phyloP scores from a whole-genome alignment of 805 yeast species.

The Myxozyma monticola region DNA sequence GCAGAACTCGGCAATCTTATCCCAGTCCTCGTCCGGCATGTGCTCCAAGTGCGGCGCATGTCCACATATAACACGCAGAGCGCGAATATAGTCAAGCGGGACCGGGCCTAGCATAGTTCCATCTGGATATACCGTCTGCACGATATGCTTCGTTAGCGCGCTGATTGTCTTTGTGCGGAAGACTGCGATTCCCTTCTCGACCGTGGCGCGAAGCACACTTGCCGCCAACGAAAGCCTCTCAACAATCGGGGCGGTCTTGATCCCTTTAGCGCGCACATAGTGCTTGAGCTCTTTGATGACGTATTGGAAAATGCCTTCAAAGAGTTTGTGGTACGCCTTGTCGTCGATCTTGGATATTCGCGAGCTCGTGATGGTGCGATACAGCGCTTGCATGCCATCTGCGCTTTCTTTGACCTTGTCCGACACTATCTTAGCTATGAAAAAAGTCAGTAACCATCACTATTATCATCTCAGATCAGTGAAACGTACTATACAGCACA shows the following conservation, averaged over 20 bases:
- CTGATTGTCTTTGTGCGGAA: slow-evolving; percentile 16
- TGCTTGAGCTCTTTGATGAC: slow-evolving; percentile 18
- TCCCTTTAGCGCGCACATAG: slow-evolving; percentile 9
- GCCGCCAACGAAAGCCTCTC: slow-evolving; percentile 16
- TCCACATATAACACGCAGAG: slow-evolving; percentile 20
- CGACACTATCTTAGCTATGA: slow-evolving; percentile 1
- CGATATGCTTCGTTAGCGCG: slow-evolving; percentile 21
- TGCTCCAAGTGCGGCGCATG: slow-evolving; percentile 33
- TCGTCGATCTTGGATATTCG: slow-evolving; percentile 16
- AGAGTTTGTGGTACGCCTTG: slow-evolving; percentile 22
- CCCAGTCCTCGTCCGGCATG: slow-evolving; percentile 18
- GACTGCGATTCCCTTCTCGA: slow-evolving; percentile 12
- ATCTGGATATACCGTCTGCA: slow-evolving; percentile 6
- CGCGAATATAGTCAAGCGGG: slow-evolving; percentile 23
- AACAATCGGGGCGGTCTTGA: neutral
- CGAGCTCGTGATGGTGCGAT: neutral
- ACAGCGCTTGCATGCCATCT: slow-evolving; percentile 19
- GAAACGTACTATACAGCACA: neutral
- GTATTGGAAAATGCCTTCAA: slow-evolving; percentile 19
- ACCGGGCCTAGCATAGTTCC: slow-evolving; percentile 23
- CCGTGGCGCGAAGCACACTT: slow-evolving; percentile 10
- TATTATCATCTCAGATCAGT: neutral
- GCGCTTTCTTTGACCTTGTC: slow-evolving; percentile 26
- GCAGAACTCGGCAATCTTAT: slow-evolving; percentile 9
- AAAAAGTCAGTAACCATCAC: neutral